phyloP scores from a whole-genome alignment of 2,329 filamentous ascomycete genomes.

The Thielaviopsis punctulata region DNA sequence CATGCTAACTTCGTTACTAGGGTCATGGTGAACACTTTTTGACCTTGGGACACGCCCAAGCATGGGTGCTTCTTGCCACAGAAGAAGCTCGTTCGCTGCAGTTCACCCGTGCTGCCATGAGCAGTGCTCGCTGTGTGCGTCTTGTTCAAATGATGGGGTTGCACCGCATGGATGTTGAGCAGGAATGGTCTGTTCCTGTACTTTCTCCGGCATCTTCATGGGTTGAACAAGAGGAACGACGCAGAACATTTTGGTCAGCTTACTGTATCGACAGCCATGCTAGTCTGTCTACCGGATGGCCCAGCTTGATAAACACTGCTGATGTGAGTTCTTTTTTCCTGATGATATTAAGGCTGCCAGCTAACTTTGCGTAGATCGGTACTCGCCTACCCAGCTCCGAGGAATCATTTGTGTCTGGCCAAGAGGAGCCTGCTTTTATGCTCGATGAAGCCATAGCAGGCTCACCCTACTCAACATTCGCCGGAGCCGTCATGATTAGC shows the following conservation, averaged over 20 bases:
- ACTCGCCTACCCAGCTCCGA: slow-evolving; percentile 71
- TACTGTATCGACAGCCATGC: slow-evolving; percentile 75
- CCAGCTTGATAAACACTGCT: slow-evolving; percentile 56
- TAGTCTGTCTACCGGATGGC: slow-evolving; percentile 82
- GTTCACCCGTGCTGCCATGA: slow-evolving; percentile 77
- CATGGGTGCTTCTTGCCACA: slow-evolving; percentile 56
- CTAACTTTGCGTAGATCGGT: slow-evolving; percentile 33
- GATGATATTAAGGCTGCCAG: not conserved
- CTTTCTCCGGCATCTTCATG: slow-evolving; percentile 59
- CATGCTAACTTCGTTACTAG: slow-evolving; percentile 16
- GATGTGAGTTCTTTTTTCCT: slow-evolving; percentile 32
- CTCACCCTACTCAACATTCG: slow-evolving; percentile 50
- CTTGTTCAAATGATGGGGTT: slow-evolving; percentile 73
- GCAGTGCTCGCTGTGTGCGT: slow-evolving; percentile 51
- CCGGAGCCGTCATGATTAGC: slow-evolving; percentile 54
- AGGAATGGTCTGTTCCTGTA: slow-evolving; percentile 53
- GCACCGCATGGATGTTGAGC: slow-evolving; percentile 53
- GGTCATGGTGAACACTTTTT: slow-evolving; percentile 67
- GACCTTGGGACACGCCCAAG: slow-evolving; percentile 61
- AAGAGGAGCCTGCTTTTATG: slow-evolving; percentile 42
- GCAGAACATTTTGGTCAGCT: slow-evolving; percentile 71
- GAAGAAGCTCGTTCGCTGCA: slow-evolving; percentile 76
- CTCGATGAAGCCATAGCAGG: slow-evolving; percentile 48
- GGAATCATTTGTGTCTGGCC: slow-evolving; percentile 52
- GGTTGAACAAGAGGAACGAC: slow-evolving; percentile 59